Evolutionary conservation across 1,284 basidiomycete species (phyloP).

Genomic region (Crepidotus sp.): DNA sequence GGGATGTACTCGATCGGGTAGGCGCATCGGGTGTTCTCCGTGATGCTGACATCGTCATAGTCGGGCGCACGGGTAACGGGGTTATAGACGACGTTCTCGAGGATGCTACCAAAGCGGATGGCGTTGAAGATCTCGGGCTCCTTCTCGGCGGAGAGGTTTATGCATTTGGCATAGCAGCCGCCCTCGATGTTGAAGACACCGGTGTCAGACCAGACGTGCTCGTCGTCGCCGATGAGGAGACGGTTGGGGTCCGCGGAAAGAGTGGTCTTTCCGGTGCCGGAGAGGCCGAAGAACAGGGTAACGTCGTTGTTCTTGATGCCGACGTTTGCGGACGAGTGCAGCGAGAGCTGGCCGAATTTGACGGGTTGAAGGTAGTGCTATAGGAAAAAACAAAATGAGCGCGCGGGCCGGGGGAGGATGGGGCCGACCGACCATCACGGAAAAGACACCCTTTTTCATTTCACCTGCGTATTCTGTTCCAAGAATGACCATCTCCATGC

Average conservation of each 20-base stretch:
- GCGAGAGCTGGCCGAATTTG: slow-evolving; percentile 96
- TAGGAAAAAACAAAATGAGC: slow-evolving; percentile 19
- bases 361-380: slow-evolving; percentile 97
- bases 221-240: slow-evolving; percentile 91
- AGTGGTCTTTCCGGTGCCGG: slow-evolving; percentile 97
- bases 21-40: slow-evolving; percentile 98
- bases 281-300: slow-evolving; percentile 98
- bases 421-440: slow-evolving; percentile 72
- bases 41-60: slow-evolving; percentile 95
- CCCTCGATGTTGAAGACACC: slow-evolving; percentile 99
- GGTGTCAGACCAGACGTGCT: slow-evolving; percentile 96
- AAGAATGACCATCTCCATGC: slow-evolving; percentile 99
- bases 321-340: slow-evolving; percentile 99
- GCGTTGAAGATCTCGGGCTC: slow-evolving; percentile 98
- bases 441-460: slow-evolving; percentile 99
- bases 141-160: slow-evolving; percentile 94
- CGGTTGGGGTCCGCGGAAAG: slow-evolving; percentile 90
- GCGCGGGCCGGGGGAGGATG: slow-evolving; percentile 13
- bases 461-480: slow-evolving; percentile 99
- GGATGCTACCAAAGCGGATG: slow-evolving; percentile 91
- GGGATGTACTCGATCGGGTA: slow-evolving; percentile 97
- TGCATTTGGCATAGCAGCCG: slow-evolving; percentile 98
- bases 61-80: slow-evolving; percentile 81
- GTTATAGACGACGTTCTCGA: slow-evolving; percentile 99
- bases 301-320: slow-evolving; percentile 87